Conservation (phyloP, 495 filamentous ascomycete genomes). For the Massariosphaeria phaeospora region DNA sequence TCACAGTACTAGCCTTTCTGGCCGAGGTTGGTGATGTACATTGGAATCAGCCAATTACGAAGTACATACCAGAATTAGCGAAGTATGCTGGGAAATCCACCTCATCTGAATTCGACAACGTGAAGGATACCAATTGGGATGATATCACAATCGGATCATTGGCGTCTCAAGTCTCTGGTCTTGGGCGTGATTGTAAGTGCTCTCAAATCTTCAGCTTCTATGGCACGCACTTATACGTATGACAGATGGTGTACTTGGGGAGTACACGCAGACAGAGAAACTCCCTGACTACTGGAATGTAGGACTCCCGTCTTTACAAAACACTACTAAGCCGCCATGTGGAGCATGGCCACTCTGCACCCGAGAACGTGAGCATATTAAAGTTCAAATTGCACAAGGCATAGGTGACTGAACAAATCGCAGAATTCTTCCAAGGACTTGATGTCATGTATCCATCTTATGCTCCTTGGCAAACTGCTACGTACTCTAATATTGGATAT, state of each 20-base stretch:
- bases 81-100: not conserved
- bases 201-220: not conserved
- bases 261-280: conserved; percentile 1
- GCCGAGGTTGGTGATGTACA: conserved; percentile 42
- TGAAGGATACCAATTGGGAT: conserved; percentile 29
- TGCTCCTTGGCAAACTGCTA: conserved; percentile 40
- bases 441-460: conserved; percentile 4
- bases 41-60: conserved; percentile 46
- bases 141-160: conserved; percentile 45
- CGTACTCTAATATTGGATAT: conserved; percentile 55
- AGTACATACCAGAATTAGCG: conserved; percentile 53
- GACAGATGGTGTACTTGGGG: conserved; percentile 1
- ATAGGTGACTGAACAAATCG: not conserved
- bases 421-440: conserved; percentile 10
- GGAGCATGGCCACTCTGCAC: conserved; percentile 10
- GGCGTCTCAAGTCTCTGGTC: conserved; percentile 43
- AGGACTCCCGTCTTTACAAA: not conserved
- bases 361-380: not conserved
- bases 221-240: not conserved
- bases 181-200: conserved; percentile 36
- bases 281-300: not conserved
- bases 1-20: conserved; percentile 46
- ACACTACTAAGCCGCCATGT: not conserved
- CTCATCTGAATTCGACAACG: conserved; percentile 3
- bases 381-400: no score